Evolutionary conservation across 768 basidiomycete genomes (phyloP).

Genomic region (Pleurotus salmoneostramineus): DNA sequence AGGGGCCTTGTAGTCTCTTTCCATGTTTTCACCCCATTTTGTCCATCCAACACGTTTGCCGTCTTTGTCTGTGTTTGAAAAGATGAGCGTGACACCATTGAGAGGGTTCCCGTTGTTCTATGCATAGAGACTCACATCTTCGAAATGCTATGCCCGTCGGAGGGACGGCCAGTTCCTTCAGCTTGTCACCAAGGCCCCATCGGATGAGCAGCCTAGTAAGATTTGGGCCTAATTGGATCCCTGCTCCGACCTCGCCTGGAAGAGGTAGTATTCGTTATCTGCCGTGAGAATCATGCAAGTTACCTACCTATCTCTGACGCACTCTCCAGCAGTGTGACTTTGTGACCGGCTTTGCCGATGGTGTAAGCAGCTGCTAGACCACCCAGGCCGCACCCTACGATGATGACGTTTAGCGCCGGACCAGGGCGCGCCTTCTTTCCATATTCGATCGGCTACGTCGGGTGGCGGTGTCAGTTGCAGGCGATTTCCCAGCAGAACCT

Average conservation of each 20-base stretch:
- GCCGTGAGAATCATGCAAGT: not conserved
- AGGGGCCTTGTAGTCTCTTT: constrained; percentile 25
- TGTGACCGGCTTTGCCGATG: constrained; percentile 44
- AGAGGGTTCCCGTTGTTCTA: not conserved
- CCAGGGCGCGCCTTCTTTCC: constrained; percentile 2
- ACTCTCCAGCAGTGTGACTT: constrained; percentile 42
- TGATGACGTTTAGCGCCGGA: constrained; percentile 22
- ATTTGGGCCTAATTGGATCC: constrained; percentile 44
- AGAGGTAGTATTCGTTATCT: not conserved
- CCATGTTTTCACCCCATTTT: constrained; percentile 20
- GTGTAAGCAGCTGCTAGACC: constrained; percentile 43
- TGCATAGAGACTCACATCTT: constrained; percentile 28
- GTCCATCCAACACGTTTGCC: constrained; percentile 23
- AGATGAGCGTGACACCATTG: not conserved
- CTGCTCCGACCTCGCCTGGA: constrained; percentile 42
- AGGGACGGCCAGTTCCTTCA: constrained; percentile 31
- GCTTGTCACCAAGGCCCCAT: constrained; percentile 44
- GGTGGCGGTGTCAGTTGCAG: not conserved
- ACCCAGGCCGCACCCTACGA: constrained; percentile 50
- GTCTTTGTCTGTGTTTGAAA: constrained; percentile 18
- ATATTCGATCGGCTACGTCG: not conserved
- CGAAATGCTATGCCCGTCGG: constrained; percentile 36
- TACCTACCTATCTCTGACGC: constrained; percentile 23
- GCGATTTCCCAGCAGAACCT: not conserved
- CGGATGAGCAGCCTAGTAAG: constrained; percentile 40